phyloP scores from a whole-genome alignment of 164 flowering plant genomes.

The Berberis thunbergii region DNA sequence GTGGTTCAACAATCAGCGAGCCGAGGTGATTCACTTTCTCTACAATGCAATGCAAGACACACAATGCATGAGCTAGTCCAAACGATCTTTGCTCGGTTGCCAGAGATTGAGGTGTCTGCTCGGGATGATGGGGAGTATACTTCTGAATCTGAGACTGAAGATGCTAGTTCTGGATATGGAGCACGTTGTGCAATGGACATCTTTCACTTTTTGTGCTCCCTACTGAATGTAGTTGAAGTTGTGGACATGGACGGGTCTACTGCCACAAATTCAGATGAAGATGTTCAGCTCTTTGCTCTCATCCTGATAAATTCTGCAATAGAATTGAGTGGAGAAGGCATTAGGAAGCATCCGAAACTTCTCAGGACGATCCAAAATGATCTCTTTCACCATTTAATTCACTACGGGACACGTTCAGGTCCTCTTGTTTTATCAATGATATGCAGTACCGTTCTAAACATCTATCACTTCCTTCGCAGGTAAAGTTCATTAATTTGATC shows the following conservation, averaged over 20 bases:
- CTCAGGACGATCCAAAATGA: constrained; percentile 69
- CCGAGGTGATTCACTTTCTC: constrained; percentile 53
- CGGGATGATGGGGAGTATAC: constrained; percentile 22
- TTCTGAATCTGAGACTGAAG: constrained; percentile 43
- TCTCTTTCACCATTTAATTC: constrained; percentile 69
- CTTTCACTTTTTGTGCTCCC: constrained; percentile 71
- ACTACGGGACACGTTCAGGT: constrained; percentile 51
- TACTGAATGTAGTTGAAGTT: constrained; percentile 56
- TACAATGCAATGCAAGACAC: constrained; percentile 50
- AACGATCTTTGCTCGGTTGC: constrained; percentile 46
- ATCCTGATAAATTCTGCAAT: constrained; percentile 71
- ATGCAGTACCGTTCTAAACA: constrained; percentile 67
- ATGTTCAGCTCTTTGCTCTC: constrained; percentile 70
- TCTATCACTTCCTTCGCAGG: constrained; percentile 76
- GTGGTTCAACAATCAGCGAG: constrained; percentile 57
- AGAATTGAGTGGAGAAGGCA: constrained; percentile 67
- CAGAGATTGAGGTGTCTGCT: constrained; percentile 33
- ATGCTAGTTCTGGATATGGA: constrained; percentile 53
- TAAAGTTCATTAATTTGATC: constrained; percentile 11
- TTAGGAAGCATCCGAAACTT: constrained; percentile 67
- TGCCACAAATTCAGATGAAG: constrained; percentile 46
- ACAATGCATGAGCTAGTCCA: constrained; percentile 79
- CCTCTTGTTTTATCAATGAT: constrained; percentile 78
- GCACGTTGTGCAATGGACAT: constrained; percentile 53
- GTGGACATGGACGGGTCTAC: constrained; percentile 44